Evolutionary conservation across 495 filamentous ascomycete species (phyloP), one percentile per base, ranked within the genome.

Genomic region (Daldinia bambusicola): DNA sequence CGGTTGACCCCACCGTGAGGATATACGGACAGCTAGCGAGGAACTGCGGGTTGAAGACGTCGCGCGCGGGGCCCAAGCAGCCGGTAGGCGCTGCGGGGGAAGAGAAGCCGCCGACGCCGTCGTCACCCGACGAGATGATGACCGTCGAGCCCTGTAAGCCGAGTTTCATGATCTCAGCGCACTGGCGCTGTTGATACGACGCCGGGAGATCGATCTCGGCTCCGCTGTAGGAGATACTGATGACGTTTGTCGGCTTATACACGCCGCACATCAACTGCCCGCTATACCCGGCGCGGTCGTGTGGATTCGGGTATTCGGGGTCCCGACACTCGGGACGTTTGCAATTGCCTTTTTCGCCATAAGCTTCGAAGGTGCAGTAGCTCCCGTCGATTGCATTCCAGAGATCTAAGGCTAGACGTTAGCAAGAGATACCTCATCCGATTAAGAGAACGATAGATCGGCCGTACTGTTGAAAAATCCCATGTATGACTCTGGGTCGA

Each of bases 331-430:
- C 71, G 55, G 61, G 63, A 0, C 75, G 69, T 61, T 55, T 56
- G 70, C 77, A 79, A 52, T 79, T 79, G n/a, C 77, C 77, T 2
- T 43, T 59, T 30, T 76, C 70, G n/a, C 67, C 72, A 62, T 57
- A 79, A 0, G 75, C 86, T n/a, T 84, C 81, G 22, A 80, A 84
- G 8, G 82, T 55, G 78, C 84, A 89, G 74, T 89, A 89, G 36
- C 85, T 86, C n/a, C 87, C 88, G 65, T 90, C 89, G 45, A 89
- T 86, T n/a, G 87, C 87, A 66, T 89, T 85, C 63, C 86, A 82
- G 72, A 89, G 86, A 55, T 72, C 72, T 77, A 12, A 22, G 40
- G 80, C 84, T 69, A 83, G 82, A 67, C 82, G 80, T 26, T 81
- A 80, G 37, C 76, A 75, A 78, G 34, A 77, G 22, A 16, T 4